phyloP scores from a whole-genome alignment of 768 basidiomycete genomes.

The Collybia mongolica region DNA sequence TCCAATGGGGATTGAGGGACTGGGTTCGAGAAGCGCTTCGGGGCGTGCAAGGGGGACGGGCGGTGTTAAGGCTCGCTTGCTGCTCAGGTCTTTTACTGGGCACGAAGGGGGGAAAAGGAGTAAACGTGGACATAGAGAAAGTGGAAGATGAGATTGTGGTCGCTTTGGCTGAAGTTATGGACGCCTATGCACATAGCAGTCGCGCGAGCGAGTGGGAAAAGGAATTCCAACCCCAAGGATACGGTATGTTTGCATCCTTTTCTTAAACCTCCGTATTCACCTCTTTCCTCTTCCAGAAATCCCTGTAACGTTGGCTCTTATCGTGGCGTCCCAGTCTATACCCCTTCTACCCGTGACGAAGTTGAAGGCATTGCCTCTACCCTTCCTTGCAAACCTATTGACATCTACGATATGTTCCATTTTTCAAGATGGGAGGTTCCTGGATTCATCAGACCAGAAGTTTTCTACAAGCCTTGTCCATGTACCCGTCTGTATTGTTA shows the following conservation, averaged over 20 bases:
- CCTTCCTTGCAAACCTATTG: constrained; percentile 31
- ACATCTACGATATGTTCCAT: constrained; percentile 51
- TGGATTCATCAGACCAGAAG: constrained; percentile 38
- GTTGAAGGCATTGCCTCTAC: constrained; percentile 60
- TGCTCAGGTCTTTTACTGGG: constrained; percentile 66
- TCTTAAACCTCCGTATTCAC: not conserved
- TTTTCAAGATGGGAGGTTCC: constrained; percentile 56
- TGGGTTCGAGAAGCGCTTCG: constrained; percentile 54
- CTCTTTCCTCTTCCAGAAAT: constrained; percentile 27
- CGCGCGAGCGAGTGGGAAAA: constrained; percentile 53
- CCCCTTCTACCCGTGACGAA: constrained; percentile 53
- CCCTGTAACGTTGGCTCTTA: constrained; percentile 47
- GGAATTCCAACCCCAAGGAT: constrained; percentile 60
- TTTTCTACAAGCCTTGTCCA: constrained; percentile 26
- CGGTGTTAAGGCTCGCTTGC: constrained; percentile 60
- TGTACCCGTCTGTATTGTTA: constrained; percentile 24
- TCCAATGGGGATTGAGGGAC: constrained; percentile 37
- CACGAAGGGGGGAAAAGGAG: constrained; percentile 47
- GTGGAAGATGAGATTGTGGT: constrained; percentile 70
- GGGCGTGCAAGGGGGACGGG: constrained; percentile 66
- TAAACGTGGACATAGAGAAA: constrained; percentile 27
- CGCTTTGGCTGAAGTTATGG: constrained; percentile 73
- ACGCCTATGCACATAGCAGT: constrained; percentile 42
- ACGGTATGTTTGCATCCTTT: constrained; percentile 29
- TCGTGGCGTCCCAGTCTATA: constrained; percentile 61